Evolutionary conservation across 1,139 yeast species (phyloP).

Genomic region (Kluyveromyces sp.): DNA sequence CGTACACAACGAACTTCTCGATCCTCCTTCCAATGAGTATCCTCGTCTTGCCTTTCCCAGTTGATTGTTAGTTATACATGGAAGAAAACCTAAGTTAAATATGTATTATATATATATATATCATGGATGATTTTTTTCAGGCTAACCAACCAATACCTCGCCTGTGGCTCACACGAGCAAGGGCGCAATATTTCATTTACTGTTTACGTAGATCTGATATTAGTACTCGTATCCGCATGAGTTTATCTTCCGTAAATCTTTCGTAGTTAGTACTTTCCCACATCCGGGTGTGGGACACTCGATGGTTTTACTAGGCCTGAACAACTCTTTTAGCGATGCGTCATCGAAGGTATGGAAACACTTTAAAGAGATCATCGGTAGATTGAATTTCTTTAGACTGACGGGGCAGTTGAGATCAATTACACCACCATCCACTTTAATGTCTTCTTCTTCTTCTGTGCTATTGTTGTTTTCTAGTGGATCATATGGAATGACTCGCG

Average conservation of each 20-base stretch:
- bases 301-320: slow-evolving; percentile 11
- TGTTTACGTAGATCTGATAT: slow-evolving; percentile 10
- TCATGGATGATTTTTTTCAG: no score
- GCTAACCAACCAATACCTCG: no score
- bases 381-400: slow-evolving; percentile 41
- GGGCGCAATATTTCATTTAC: neutral
- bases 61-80: no score
- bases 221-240: slow-evolving; percentile 26
- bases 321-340: slow-evolving; percentile 32
- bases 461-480: slow-evolving; percentile 12
- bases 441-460: slow-evolving; percentile 40
- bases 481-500: slow-evolving; percentile 20
- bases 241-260: slow-evolving; percentile 23
- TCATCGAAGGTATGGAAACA: slow-evolving; percentile 61
- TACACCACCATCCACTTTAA: slow-evolving; percentile 60
- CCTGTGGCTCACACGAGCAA: no score
- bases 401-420: slow-evolving; percentile 60
- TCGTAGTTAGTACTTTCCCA: slow-evolving; percentile 14
- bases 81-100: no score
- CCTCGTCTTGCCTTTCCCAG: no score
- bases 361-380: slow-evolving; percentile 44
- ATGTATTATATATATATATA: no score
- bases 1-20: neutral
- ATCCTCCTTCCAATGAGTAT: no score
- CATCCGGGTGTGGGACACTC: slow-evolving; percentile 30